Conservation (phyloP, 1,139 yeast genomes). For the Kluyveromyces sp. region DNA sequence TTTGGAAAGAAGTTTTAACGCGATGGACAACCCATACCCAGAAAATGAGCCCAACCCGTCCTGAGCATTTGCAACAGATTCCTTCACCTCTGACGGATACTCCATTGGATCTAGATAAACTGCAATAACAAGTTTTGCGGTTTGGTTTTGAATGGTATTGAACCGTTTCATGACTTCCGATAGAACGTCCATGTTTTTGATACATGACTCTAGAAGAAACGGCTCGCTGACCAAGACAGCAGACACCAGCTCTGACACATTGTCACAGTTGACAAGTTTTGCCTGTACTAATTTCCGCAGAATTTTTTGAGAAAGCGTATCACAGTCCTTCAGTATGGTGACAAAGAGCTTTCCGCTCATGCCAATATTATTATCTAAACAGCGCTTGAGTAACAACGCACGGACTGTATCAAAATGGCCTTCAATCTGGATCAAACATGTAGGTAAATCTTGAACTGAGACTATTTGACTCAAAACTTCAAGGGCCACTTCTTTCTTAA, state of each 20-base stretch:
- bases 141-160: constrained; percentile 6
- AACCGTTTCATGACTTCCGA: background rate
- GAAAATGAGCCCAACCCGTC: constrained; percentile 10
- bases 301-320: background rate
- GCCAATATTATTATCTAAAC: background rate
- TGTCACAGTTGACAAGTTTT: constrained; percentile 8
- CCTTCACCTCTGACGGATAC: background rate
- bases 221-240: background rate
- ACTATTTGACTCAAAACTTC: constrained; percentile 4
- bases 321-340: background rate
- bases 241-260: background rate
- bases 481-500: background rate
- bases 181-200: constrained; percentile 2
- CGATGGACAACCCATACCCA: constrained; percentile 2
- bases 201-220: background rate
- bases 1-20: constrained; percentile 8
- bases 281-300: constrained; percentile 4
- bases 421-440: background rate
- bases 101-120: constrained; percentile 9
- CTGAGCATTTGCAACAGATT: constrained; percentile 14
- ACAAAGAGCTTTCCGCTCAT: constrained; percentile 1
- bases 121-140: constrained; percentile 16
- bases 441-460: constrained; percentile 4
- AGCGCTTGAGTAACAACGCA: background rate
- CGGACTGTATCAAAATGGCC: background rate